Conservation (phyloP, 148 eudicot genomes). For the Persicaria tinctoria region DNA sequence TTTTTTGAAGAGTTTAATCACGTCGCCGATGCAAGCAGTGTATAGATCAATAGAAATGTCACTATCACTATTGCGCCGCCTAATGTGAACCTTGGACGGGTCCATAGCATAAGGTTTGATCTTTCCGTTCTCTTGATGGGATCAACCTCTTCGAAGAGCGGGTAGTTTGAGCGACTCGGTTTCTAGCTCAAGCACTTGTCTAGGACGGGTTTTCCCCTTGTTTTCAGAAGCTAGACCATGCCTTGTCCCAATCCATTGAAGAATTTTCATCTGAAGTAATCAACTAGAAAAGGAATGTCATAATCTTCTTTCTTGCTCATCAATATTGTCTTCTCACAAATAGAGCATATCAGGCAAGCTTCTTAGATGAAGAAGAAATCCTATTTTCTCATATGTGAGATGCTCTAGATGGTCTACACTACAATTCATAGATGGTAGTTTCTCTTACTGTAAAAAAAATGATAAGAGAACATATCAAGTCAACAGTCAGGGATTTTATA, state of each 20-base stretch:
- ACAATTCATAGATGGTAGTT: no score
- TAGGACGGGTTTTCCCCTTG: slow-evolving; percentile 57
- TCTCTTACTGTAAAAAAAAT: no score
- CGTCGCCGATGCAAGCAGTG: slow-evolving; percentile 59
- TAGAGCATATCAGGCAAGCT: not conserved
- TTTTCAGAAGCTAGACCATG: slow-evolving; percentile 86
- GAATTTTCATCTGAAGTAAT: slow-evolving; percentile 37
- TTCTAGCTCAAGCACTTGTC: slow-evolving; percentile 93
- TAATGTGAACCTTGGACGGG: slow-evolving; percentile 80
- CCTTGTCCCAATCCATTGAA: slow-evolving; percentile 91
- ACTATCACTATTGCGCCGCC: slow-evolving; percentile 63
- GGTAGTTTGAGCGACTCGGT: slow-evolving; percentile 80
- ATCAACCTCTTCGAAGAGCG: slow-evolving; percentile 89
- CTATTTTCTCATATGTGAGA: no score
- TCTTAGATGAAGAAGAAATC: no score
- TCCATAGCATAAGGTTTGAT: slow-evolving; percentile 85
- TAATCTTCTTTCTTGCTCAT: not conserved
- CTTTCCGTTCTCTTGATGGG: slow-evolving; percentile 90
- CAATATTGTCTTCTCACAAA: not conserved
- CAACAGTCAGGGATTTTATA: no score
- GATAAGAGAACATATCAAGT: no score
- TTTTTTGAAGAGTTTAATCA: slow-evolving; percentile 16
- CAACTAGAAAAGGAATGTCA: slow-evolving; percentile 1
- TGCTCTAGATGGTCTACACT: no score
- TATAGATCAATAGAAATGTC: slow-evolving; percentile 62